Evolutionary conservation across 2,329 filamentous ascomycete genomes (phyloP).

Genomic region (Chrysosporium queenslandicum): DNA sequence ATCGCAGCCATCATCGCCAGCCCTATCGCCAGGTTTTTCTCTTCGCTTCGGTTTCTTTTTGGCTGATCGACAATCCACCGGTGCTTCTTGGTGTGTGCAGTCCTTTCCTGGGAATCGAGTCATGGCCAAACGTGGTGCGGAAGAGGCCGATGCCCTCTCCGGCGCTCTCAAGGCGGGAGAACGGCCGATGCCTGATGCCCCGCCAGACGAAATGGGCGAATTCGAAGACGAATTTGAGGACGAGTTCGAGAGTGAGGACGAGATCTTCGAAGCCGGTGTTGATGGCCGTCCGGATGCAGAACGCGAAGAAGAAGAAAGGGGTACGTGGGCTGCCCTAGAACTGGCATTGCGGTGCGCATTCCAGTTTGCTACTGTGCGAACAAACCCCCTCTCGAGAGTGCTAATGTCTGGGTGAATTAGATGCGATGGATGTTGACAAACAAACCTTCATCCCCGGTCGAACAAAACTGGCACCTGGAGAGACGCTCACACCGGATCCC

Average conservation of each 20-base stretch:
- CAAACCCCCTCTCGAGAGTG: conserved; percentile 9
- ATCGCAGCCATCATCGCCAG: conserved; percentile 4
- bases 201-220: conserved; percentile 49
- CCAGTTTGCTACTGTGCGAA: conserved; percentile 11
- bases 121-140: conserved; percentile 54
- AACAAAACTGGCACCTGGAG: conserved; percentile 79
- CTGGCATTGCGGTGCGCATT: conserved; percentile 18
- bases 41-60: neutral
- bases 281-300: conserved; percentile 88
- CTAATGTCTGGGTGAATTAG: conserved; percentile 29
- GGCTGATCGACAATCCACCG: neutral
- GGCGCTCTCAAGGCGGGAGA: conserved; percentile 53
- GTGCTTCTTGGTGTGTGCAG: neutral
- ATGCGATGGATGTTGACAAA: conserved; percentile 87
- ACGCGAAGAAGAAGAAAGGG: conserved; percentile 74
- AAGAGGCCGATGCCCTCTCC: conserved; percentile 41
- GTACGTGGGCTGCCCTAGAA: conserved; percentile 34
- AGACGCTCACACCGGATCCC: conserved; percentile 81
- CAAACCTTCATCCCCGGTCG: conserved; percentile 93
- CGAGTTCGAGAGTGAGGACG: conserved; percentile 88
- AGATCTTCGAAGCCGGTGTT: conserved; percentile 87
- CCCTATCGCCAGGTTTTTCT: neutral
- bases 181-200: conserved; percentile 43
- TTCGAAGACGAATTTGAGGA: conserved; percentile 81
- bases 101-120: neutral